These are phyloP conservation scores for Protea cynaroides DNA, from an alignment of 164 flowering plant genomes.

Conservation along the genomic window DNA sequence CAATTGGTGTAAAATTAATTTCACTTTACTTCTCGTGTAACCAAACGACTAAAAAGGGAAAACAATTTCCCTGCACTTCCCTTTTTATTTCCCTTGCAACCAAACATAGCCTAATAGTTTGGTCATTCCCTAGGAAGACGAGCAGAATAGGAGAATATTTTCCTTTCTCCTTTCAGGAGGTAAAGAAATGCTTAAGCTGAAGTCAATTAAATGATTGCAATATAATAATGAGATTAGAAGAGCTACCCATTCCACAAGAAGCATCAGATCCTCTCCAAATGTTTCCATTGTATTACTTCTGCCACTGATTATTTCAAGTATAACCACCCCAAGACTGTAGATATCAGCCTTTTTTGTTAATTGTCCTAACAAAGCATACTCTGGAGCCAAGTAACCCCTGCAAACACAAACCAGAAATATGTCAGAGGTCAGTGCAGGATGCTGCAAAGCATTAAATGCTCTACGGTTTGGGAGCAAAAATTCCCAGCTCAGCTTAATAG, in stretches of 20 bases:
- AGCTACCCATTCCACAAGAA: slow-evolving; percentile 77
- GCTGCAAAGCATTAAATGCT: no score
- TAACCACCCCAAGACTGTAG: slow-evolving; percentile 78
- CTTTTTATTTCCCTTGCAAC: no score
- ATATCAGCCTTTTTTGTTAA: slow-evolving; percentile 86
- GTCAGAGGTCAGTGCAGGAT: neutral
- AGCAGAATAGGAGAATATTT: no score
- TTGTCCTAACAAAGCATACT: slow-evolving; percentile 66
- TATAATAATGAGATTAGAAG: slow-evolving; percentile 1
- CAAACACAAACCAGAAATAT: slow-evolving; percentile 1
- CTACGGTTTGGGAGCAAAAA: no score
- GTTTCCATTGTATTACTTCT: slow-evolving; percentile 60
- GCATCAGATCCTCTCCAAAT: slow-evolving; percentile 50
- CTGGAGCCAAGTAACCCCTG: slow-evolving; percentile 93
- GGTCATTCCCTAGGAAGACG: no score
- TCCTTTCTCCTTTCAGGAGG: no score
- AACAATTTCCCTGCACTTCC: no score
- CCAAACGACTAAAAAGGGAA: no score
- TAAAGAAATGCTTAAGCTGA: neutral
- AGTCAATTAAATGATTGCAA: neutral
- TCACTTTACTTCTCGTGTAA: no score
- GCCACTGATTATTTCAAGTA: slow-evolving; percentile 79
- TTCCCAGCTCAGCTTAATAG: no score
- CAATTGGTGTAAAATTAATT: no score
- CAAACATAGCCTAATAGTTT: no score